A percentile compares a stretch with the other conserved stretches of the same genome.
Evolutionary conservation across 805 yeast genomes (phyloP).

Genomic region (Suhomyces emberorum): DNA sequence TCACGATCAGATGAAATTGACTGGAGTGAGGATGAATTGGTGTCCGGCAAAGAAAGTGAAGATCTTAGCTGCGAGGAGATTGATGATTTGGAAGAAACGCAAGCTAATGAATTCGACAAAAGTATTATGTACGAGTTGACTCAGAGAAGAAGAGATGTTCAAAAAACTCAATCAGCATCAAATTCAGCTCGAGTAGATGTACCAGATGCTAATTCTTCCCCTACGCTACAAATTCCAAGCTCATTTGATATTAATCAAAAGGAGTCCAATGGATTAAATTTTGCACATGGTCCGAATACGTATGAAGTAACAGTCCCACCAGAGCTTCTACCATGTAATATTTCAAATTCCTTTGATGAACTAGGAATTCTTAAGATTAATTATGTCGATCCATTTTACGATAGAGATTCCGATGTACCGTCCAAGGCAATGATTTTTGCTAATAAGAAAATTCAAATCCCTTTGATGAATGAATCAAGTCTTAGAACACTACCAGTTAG

Average conservation of each 20-base stretch:
- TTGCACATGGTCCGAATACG: conserved; percentile 3
- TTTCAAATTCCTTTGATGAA: conserved; percentile 34
- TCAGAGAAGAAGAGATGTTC: conserved; percentile 17
- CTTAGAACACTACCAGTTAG: conserved; percentile 7
- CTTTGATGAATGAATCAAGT: conserved; percentile 27
- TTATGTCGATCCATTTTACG: conserved; percentile 63
- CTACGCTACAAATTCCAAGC: conserved; percentile 12
- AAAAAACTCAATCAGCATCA: too few relatives aligned
- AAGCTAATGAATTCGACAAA: conserved; percentile 15
- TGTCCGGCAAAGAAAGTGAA: neutral
- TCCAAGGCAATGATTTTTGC: conserved; percentile 62
- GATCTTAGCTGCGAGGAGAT: conserved; percentile 5
- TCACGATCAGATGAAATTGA: conserved; percentile 1
- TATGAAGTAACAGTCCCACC: conserved; percentile 23
- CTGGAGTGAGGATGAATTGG: conserved; percentile 2
- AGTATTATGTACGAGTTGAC: conserved; percentile 17
- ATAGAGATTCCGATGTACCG: conserved; percentile 49
- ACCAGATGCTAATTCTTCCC: too few relatives aligned
- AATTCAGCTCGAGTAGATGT: too few relatives aligned
- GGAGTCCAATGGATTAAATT: neutral
- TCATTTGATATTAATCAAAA: conserved; percentile 10
- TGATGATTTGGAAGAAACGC: conserved; percentile 6
- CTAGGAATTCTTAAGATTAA: conserved; percentile 49
- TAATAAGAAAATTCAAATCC: conserved; percentile 56
- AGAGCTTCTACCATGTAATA: conserved; percentile 11